Base-by-base conservation (phyloP, 2,329 filamentous ascomycete species). In the Ophiosphaerella herpotricha region DNA sequence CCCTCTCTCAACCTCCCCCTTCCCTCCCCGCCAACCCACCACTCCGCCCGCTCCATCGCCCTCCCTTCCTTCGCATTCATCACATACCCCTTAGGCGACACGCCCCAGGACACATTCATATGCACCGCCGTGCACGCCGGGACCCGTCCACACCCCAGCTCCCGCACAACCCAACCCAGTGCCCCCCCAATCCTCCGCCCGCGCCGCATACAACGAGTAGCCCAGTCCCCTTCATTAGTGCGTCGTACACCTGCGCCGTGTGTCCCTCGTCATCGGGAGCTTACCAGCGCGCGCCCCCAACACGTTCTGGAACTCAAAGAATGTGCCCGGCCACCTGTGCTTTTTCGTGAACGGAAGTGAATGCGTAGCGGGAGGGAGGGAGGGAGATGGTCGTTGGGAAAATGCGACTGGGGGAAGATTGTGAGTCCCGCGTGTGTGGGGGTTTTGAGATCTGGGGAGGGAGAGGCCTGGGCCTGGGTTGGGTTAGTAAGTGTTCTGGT, bases 181-280 rank as follows among this genome's bases (percentile, higher is more conserved):
- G 71, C 6, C 70, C 4, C 4, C 74, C 74, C 72, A 77, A 50
- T 77, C 75, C 3, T 74, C 74, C 7, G 67, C 71, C 50, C 77
- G 74, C 1, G 71, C 70, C 14, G 61, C 64, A 46, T 76, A 77
- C 7, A 61, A 59, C 2, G 53, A 45, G 52, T 79, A 79, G 0
- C 74, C 76, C 0, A 79, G 63, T 4, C 67, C 54, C 21, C 68
- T 68, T 68, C 61, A 67, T 62, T 13, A 66, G 39, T 6, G 24
- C 39, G 29, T 67, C 58, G 32, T 55, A 63, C 38, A 63, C 59
- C 9, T 58, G 77, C 52, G 56, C 67, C 18, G 18, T 61, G 54
- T 84, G 84, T 69, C 78, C n/a, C n/a, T n/a, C n/a, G n/a, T n/a
- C n/a, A n/a, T n/a, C n/a, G n/a, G n/a, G n/a, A n/a, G n/a, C n/a